These are phyloP conservation scores for Forsythia viridissima DNA, from an alignment of 257 asterid species.

Conservation along the genomic window DNA sequence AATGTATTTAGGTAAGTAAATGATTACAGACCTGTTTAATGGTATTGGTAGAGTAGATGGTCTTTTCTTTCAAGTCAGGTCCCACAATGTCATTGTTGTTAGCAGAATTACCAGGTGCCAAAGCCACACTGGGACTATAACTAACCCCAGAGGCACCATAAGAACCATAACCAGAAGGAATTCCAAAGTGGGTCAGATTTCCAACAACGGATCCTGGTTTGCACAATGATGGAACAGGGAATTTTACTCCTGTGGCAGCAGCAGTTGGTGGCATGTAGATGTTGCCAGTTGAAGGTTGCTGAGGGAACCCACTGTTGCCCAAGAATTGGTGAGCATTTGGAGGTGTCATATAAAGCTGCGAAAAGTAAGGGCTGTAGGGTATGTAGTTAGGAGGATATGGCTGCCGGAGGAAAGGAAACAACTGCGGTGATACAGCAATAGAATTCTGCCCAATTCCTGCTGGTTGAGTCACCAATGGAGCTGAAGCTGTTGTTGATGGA, in stretches of 20 bases:
- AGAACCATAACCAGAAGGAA: slow-evolving; percentile 47
- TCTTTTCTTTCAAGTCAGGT: slow-evolving; percentile 54
- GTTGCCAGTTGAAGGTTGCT: slow-evolving; percentile 49
- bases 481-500: slow-evolving; percentile 39
- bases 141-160: slow-evolving; percentile 45
- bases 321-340: slow-evolving; percentile 49
- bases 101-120: slow-evolving; percentile 38
- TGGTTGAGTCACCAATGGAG: slow-evolving; percentile 39
- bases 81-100: slow-evolving; percentile 38
- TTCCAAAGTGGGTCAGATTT: slow-evolving; percentile 44
- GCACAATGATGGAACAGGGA: slow-evolving; percentile 40
- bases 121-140: slow-evolving; percentile 37
- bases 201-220: slow-evolving; percentile 46
- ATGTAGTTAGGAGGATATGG: slow-evolving; percentile 61
- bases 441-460: slow-evolving; percentile 43
- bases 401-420: slow-evolving; percentile 47
- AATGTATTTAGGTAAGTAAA: not conserved
- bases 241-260: slow-evolving; percentile 44
- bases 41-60: slow-evolving; percentile 33
- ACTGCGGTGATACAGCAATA: slow-evolving; percentile 44
- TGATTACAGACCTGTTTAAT: slow-evolving; percentile 42
- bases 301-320: slow-evolving; percentile 56
- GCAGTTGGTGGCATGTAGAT: slow-evolving; percentile 46
- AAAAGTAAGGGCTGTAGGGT: slow-evolving; percentile 52
- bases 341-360: slow-evolving; percentile 54